These are phyloP conservation scores for Penicillium cataractarum DNA, from an alignment of 495 filamentous ascomycete genomes.

Conservation along the genomic window DNA sequence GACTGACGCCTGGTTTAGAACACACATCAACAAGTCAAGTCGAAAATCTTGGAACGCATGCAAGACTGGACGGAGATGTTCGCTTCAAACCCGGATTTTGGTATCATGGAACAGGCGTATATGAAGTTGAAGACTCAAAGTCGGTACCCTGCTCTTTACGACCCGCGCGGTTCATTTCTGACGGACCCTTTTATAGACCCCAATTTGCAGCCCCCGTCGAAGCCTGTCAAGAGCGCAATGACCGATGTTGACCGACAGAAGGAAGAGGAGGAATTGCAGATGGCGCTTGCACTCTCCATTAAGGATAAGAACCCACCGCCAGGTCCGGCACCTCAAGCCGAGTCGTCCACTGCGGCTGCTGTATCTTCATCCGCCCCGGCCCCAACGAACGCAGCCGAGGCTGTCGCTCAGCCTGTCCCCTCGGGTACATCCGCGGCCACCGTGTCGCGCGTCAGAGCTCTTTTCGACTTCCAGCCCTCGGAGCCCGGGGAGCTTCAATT, in stretches of 20 bases:
- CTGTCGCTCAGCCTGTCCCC: slow-evolving; percentile 53
- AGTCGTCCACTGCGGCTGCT: slow-evolving; percentile 30
- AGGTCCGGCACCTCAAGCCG: slow-evolving; percentile 28
- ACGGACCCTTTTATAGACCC: slow-evolving; percentile 62
- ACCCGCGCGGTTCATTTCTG: neutral
- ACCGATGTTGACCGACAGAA: slow-evolving; percentile 90
- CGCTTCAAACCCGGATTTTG: slow-evolving; percentile 83
- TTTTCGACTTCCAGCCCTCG: slow-evolving; percentile 93
- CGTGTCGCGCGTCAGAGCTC: slow-evolving; percentile 88
- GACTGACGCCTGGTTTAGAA: slow-evolving; percentile 67
- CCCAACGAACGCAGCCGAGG: slow-evolving; percentile 45
- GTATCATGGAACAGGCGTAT: slow-evolving; percentile 97
- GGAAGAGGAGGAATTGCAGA: slow-evolving; percentile 96
- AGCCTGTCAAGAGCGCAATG: slow-evolving; percentile 87
- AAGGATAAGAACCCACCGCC: slow-evolving; percentile 65
- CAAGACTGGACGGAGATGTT: slow-evolving; percentile 97
- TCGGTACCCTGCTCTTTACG: slow-evolving; percentile 33
- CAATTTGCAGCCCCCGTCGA: slow-evolving; percentile 87
- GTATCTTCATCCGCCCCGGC: slow-evolving; percentile 41
- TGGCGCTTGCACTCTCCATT: slow-evolving; percentile 89
- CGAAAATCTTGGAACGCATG: slow-evolving; percentile 96
- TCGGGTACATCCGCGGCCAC: slow-evolving; percentile 92
- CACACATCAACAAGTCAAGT: slow-evolving; percentile 94
- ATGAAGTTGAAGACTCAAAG: slow-evolving; percentile 81
- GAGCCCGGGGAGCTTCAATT: slow-evolving; percentile 95